These are phyloP conservation scores for Paramarasmius palmivorus DNA, from an alignment of 1,284 basidiomycete genomes.

Conservation along the genomic window DNA sequence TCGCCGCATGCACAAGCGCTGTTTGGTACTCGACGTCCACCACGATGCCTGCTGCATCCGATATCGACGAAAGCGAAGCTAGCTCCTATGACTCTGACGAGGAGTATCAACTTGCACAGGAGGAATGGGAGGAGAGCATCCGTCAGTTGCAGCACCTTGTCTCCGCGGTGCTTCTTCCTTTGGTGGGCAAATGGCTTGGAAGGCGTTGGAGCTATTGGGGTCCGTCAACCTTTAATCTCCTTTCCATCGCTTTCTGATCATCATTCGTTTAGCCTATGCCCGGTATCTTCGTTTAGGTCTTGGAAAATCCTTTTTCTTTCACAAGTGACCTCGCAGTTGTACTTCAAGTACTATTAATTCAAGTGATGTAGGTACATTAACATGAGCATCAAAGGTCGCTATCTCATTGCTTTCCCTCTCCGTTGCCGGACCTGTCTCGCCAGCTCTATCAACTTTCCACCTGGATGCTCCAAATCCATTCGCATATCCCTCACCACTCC, in stretches of 20 bases:
- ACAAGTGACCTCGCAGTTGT: conserved; percentile 26
- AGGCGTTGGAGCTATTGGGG: conserved; percentile 85
- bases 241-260: conserved; percentile 9
- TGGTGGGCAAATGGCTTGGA: conserved; percentile 87
- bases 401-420: conserved; percentile 20
- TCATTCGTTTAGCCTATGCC: conserved; percentile 56
- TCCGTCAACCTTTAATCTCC: conserved; percentile 30
- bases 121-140: conserved; percentile 92
- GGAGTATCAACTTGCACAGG: conserved; percentile 74
- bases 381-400: neutral
- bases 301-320: conserved; percentile 66
- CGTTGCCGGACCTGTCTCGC: conserved; percentile 36
- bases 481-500: conserved; percentile 63
- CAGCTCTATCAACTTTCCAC: conserved; percentile 31
- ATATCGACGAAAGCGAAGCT: conserved; percentile 47
- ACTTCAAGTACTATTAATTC: neutral
- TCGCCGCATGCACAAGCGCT: neutral
- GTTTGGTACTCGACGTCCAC: conserved; percentile 10
- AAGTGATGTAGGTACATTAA: neutral
- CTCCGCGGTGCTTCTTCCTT: conserved; percentile 80
- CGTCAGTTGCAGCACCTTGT: conserved; percentile 82
- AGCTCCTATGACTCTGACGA: conserved; percentile 66
- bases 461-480: conserved; percentile 34
- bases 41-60: conserved; percentile 24
- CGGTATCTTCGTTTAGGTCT: conserved; percentile 72